Conservation (phyloP, 1,284 basidiomycete genomes). For the Tylopilus orsonianus region DNA sequence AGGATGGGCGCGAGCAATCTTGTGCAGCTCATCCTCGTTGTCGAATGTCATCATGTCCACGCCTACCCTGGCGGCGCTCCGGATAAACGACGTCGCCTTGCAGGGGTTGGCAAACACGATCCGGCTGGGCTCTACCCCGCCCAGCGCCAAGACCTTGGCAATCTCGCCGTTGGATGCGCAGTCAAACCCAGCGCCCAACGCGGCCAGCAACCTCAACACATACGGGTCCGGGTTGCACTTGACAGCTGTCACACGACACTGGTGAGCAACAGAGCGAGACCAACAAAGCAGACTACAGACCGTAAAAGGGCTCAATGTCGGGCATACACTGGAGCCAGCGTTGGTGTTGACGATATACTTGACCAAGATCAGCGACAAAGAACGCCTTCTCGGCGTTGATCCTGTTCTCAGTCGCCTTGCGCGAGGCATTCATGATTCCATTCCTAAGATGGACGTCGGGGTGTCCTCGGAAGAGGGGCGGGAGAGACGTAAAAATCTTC, state of each 20-base stretch:
- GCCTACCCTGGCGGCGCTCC: constrained; percentile 74
- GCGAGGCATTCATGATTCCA: constrained; percentile 66
- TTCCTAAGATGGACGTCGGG: constrained; percentile 70
- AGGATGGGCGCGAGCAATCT: too few relatives aligned
- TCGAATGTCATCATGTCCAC: constrained; percentile 98
- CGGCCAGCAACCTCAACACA: constrained; percentile 86
- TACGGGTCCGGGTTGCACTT: constrained; percentile 95
- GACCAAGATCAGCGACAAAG: constrained; percentile 92
- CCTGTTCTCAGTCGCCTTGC: constrained; percentile 49
- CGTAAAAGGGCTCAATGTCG: constrained; percentile 88
- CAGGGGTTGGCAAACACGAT: constrained; percentile 99
- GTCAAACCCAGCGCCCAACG: constrained; percentile 92
- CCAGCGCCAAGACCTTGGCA: constrained; percentile 73
- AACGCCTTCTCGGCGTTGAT: constrained; percentile 90
- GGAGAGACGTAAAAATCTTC: constrained; percentile 58
- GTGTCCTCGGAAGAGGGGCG: constrained; percentile 65
- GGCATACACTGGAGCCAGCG: constrained; percentile 84
- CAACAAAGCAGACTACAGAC: constrained; percentile 29
- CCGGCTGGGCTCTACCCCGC: constrained; percentile 67
- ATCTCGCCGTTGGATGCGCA: constrained; percentile 99
- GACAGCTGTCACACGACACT: constrained; percentile 20
- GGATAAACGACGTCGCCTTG: constrained; percentile 94
- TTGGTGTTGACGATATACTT: constrained; percentile 85
- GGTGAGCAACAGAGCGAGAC: constrained; percentile 23
- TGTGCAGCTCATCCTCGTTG: constrained; percentile 97